Conservation (phyloP, 192 early-diverging fungal species). For the Backusella macrospora region DNA sequence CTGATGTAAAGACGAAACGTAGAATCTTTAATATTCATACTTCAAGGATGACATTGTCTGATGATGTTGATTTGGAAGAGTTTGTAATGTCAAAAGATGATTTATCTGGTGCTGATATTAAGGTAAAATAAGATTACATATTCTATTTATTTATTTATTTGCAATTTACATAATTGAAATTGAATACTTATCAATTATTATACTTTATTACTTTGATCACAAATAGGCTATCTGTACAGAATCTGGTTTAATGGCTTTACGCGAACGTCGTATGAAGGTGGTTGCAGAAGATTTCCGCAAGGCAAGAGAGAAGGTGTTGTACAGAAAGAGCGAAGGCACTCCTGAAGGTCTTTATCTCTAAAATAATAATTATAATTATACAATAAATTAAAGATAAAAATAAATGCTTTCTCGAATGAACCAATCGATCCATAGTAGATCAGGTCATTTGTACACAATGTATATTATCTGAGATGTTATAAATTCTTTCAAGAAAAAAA, state of each 20-base stretch:
- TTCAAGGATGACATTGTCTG: constrained; percentile 90
- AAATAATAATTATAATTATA: constrained; percentile 16
- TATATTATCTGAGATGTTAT: no score
- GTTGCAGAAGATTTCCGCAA: constrained; percentile 95
- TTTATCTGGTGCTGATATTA: constrained; percentile 97
- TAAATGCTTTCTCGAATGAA: neutral
- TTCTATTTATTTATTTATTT: neutral
- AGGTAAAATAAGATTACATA: constrained; percentile 47
- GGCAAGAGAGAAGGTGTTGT: constrained; percentile 98
- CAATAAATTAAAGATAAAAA: no score
- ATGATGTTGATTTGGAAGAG: constrained; percentile 97
- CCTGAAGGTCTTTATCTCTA: constrained; percentile 94
- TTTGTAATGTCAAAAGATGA: constrained; percentile 99
- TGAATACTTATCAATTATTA: neutral
- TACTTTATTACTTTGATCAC: neutral
- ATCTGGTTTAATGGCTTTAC: constrained; percentile 93
- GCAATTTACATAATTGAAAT: neutral
- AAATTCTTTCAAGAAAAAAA: no score
- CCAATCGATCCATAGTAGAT: no score
- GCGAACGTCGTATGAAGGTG: constrained; percentile 98
- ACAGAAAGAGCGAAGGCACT: constrained; percentile 97
- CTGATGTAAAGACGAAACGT: constrained; percentile 96
- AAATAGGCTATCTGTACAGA: constrained; percentile 96
- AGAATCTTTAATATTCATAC: constrained; percentile 97
- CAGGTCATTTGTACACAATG: no score